A percentile compares a stretch with the other conserved stretches of the same genome.
These are phyloP conservation scores for Saccharomyces eubayanus DNA, from an alignment of 805 yeast genomes.

Conservation along the genomic window DNA sequence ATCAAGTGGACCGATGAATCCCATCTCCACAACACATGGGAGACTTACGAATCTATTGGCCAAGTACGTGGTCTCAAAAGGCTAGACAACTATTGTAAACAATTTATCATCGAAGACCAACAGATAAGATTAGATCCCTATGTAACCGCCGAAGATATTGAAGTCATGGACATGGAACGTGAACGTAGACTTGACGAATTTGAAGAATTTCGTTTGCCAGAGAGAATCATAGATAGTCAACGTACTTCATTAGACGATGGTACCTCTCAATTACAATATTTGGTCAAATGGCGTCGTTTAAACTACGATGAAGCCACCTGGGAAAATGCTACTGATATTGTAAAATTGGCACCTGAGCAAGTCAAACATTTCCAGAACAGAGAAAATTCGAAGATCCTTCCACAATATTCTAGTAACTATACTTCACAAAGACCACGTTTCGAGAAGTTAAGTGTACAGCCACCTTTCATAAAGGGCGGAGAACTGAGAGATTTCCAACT, in stretches of 20 bases:
- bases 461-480: conserved; percentile 81
- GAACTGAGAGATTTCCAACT: conserved; percentile 93
- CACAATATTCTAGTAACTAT: conserved; percentile 71
- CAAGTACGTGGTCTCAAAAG: conserved; percentile 66
- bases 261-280: conserved; percentile 62
- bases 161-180: conserved; percentile 83
- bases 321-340: conserved; percentile 89
- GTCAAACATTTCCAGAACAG: conserved; percentile 79
- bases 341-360: conserved; percentile 71
- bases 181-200: conserved; percentile 79
- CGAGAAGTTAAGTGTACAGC: conserved; percentile 80
- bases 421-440: conserved; percentile 67
- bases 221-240: conserved; percentile 80
- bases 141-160: conserved; percentile 86
- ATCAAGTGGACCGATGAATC: conserved; percentile 85
- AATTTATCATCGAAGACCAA: conserved; percentile 61
- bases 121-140: conserved; percentile 70
- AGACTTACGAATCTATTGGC: conserved; percentile 48
- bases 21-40: conserved; percentile 95
- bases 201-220: conserved; percentile 77
- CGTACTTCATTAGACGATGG: conserved; percentile 52
- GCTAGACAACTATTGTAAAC: conserved; percentile 83
- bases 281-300: conserved; percentile 88
- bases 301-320: conserved; percentile 95
- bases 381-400: conserved; percentile 73